phyloP scores from a whole-genome alignment of 805 yeast genomes.

The Saccharomyces jurei region DNA sequence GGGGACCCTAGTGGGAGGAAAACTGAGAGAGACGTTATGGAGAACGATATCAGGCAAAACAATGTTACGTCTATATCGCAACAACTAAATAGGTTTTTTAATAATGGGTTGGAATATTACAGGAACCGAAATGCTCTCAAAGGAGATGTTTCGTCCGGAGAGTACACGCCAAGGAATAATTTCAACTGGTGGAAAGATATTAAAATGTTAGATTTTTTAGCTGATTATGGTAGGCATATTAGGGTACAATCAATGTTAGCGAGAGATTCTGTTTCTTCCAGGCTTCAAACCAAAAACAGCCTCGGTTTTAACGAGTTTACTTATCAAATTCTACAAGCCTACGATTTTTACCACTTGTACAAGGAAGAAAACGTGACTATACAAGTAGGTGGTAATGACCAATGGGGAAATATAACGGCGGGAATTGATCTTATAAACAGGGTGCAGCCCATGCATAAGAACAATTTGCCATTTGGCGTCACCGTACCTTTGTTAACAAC shows the following conservation, averaged over 20 bases:
- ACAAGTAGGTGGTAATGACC: constrained; percentile 95
- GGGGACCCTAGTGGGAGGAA: constrained; percentile 95
- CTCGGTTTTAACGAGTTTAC: constrained; percentile 91
- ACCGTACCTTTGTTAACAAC: constrained; percentile 89
- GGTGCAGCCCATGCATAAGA: constrained; percentile 26
- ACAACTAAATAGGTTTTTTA: constrained; percentile 58
- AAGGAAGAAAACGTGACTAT: constrained; percentile 49
- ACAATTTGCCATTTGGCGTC: constrained; percentile 48
- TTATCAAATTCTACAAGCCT: constrained; percentile 88
- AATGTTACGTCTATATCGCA: constrained; percentile 53
- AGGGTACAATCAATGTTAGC: constrained; percentile 82
- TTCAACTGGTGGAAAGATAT: constrained; percentile 80
- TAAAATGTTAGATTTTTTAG: constrained; percentile 68
- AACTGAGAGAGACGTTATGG: constrained; percentile 62
- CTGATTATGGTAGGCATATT: constrained; percentile 66
- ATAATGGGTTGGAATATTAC: constrained; percentile 57
- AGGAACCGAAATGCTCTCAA: constrained; percentile 31
- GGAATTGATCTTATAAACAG: constrained; percentile 82
- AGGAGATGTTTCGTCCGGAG: constrained; percentile 34
- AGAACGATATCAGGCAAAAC: constrained; percentile 38
- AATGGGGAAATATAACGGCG: constrained; percentile 97
- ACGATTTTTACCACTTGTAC: constrained; percentile 79
- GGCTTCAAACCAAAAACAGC: constrained; percentile 64
- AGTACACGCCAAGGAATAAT: constrained; percentile 49
- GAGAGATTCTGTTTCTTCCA: constrained; percentile 74